Evolutionary conservation across 176 grass and related monocot species (phyloP), one percentile per base, ranked within the genome.

Genomic region (Hordeum marinum): DNA sequence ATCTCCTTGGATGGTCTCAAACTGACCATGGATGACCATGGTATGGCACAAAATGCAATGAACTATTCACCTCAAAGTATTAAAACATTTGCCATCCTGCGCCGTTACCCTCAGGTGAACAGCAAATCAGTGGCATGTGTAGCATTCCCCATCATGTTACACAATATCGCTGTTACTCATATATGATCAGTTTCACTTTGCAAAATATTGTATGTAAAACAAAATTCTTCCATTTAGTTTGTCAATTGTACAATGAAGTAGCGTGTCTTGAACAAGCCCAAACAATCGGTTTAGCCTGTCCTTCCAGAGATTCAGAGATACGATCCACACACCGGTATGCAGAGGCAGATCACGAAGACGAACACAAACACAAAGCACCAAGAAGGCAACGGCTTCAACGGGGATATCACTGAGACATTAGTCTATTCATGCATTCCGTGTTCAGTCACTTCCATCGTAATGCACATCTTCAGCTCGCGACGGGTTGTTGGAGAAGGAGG

Each of bases 401-500:
- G 57, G 17, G 57, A 63, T 60, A 40, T 80, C 46, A 27, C 41
- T n/a, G 39, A 26, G 77, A 25, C 13, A 40, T 4, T 34, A 81
- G 46, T 13, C 21, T 34, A 45, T 82, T 45, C 15, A 75, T 23
- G 29, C 24, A 54, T 75, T 46, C 45, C 42, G 65, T 37, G 34
- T 18, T 35, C 20, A 5, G 4, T 48, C 32, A 27, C 5, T 58
- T 76, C 21, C 39, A 54, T 34, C 15, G 29, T n/a, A 60, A 64
- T 21, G 58, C 37, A 26, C 8, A 21, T 11, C 39, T 63, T 73
- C 57, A 79, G 57, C 43, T 78, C 10, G 73, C 5, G 14, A 63
- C 39, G 11, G 31, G 41, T 45, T 84, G 60, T 68, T 82, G 82
- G 66, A 82, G 82, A 74, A 93, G 72, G 31, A 90, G 72, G 37